Evolutionary conservation across 768 basidiomycete genomes (phyloP), one percentile per base, ranked within the genome.

Genomic region (Lactarius sanguifluus): DNA sequence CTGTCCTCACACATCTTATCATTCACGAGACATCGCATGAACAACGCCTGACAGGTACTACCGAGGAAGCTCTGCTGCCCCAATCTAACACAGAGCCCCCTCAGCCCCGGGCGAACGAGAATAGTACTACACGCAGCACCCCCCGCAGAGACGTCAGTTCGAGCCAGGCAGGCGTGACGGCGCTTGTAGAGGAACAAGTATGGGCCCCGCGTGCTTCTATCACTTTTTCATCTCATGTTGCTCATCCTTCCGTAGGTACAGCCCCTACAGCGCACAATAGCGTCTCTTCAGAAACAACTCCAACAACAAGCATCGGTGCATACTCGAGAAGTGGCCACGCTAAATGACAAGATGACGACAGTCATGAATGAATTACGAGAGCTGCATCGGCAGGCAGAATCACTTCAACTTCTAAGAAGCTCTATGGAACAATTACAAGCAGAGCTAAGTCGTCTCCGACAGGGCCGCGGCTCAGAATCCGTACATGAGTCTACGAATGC

Each of bases 231-330:
- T 59, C n/a, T 7, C 30, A 38, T 55, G 20, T 52, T 38, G 8
- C 52, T 68, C 55, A 68, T 50, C 28, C 3, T 38, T 52, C 13
- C 36, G 18, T 43, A 71, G 70, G 52, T 67, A 23, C 68, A 47
- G 13, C 60, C 70, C 18, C 43, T 71, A 32, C 68, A 71, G 32
- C 59, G 55, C 18, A 66, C 61, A 6, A 60, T 71, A 34, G 32
- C 65, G 47, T 64, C 62, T 18, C 59, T 71, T 43, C 68, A 70
- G 43, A 38, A n/a, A 18, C 69, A 71, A 52, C 62, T 71, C 10
- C 68, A 70, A 32, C 61, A 66, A 60, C 68, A 64, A 40, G 58
- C 64, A 41, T 56, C 65, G 13, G 34, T 59, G 12, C 70, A 71
- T 59, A 30, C 61, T 40, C 57, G 43, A 34, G 69, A 71, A 64